Percentiles rank a stretch among this genome's conserved stretches.
phyloP scores from a whole-genome alignment of 805 yeast genomes.

The Spathaspora passalidarum region DNA sequence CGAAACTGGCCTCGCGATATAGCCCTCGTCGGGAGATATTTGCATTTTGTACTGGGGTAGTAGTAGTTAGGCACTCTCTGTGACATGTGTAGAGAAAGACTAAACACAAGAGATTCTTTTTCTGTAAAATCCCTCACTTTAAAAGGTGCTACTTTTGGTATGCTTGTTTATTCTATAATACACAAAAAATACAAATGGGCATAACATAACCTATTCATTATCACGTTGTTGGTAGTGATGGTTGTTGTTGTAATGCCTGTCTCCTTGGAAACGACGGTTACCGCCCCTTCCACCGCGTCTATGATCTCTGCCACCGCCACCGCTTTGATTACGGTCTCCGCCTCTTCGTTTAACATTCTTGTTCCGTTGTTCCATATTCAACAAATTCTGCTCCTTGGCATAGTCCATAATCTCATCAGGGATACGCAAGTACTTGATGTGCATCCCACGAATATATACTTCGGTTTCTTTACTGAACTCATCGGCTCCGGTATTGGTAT shows the following conservation, averaged over 20 bases:
- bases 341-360: conserved; percentile 44
- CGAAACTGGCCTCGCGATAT: conserved; percentile 8
- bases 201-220: neutral
- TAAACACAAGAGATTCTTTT: too few relatives aligned
- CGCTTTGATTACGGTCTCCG: conserved; percentile 23
- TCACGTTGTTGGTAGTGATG: neutral
- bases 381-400: conserved; percentile 62
- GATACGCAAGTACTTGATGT: conserved; percentile 72
- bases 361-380: conserved; percentile 48
- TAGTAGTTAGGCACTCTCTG: too few relatives aligned
- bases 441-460: conserved; percentile 80
- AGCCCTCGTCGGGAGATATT: conserved; percentile 6
- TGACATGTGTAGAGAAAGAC: neutral
- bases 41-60: conserved; percentile 5
- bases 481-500: conserved; percentile 60
- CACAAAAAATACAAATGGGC: neutral
- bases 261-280: neutral
- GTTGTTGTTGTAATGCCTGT: neutral
- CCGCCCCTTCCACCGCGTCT: conserved; percentile 3
- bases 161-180: neutral
- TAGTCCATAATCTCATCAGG: conserved; percentile 74
- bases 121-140: too few relatives aligned
- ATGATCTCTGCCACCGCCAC: conserved; percentile 26
- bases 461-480: conserved; percentile 64
- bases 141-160: neutral